phyloP scores from a whole-genome alignment of 306 rosid species.

The Quercus engelmannii region DNA sequence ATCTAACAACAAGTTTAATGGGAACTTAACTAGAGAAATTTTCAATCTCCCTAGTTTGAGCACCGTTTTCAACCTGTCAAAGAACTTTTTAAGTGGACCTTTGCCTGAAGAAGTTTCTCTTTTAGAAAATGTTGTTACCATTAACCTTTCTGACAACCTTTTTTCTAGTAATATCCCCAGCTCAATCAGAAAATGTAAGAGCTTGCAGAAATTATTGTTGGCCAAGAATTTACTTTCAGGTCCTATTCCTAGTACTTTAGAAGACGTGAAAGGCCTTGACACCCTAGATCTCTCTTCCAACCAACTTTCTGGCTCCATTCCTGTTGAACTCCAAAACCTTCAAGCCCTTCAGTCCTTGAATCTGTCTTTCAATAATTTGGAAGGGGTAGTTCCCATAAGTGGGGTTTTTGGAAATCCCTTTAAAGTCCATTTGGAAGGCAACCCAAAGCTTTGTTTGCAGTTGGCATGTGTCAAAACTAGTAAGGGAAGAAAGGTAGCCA shows the following conservation, averaged over 20 bases:
- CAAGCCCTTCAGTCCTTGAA: conserved; percentile 40
- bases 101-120: conserved; percentile 52
- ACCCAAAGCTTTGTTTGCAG: conserved; percentile 47
- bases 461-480: conserved; percentile 23
- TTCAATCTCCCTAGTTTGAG: conserved; percentile 53
- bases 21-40: conserved; percentile 52
- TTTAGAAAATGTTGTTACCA: conserved; percentile 28
- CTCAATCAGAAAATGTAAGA: conserved; percentile 49
- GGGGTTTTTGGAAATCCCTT: conserved; percentile 49
- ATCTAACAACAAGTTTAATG: conserved; percentile 59
- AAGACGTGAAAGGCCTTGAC: conserved; percentile 51
- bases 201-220: conserved; percentile 52
- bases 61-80: conserved; percentile 51
- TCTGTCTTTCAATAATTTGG: conserved; percentile 60
- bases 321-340: conserved; percentile 44
- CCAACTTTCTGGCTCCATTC: conserved; percentile 67
- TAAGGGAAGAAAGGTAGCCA: conserved; percentile 18
- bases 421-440: conserved; percentile 56
- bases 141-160: conserved; percentile 57
- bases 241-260: conserved; percentile 49
- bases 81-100: conserved; percentile 52
- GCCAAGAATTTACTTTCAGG: conserved; percentile 56
- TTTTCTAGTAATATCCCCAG: conserved; percentile 52
- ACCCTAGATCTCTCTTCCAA: conserved; percentile 67
- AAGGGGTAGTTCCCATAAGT: conserved; percentile 50